phyloP scores from a whole-genome alignment of 73 alveolate genomes.

The Tetrahymena elliotti region DNA sequence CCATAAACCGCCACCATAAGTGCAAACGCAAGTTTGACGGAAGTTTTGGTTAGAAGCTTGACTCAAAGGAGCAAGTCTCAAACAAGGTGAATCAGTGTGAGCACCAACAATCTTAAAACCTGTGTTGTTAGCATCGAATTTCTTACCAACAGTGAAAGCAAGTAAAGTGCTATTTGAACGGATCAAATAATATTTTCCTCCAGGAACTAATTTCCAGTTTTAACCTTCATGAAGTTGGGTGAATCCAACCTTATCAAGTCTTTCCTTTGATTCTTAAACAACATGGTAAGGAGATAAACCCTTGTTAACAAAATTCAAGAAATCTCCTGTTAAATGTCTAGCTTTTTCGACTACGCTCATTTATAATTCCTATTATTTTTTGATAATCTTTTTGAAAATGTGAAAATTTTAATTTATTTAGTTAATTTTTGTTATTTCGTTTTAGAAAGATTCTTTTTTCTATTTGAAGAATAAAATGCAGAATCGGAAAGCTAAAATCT shows the following conservation, averaged over 20 bases:
- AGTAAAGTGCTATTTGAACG: slow-evolving; percentile 84
- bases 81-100: slow-evolving; percentile 96
- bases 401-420: neutral
- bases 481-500: neutral
- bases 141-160: slow-evolving; percentile 89
- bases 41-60: slow-evolving; percentile 70
- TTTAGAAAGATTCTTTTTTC: neutral
- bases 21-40: slow-evolving; percentile 74
- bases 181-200: slow-evolving; percentile 85
- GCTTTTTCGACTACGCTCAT: slow-evolving; percentile 37
- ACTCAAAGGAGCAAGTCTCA: slow-evolving; percentile 90
- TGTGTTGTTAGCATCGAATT: slow-evolving; percentile 49
- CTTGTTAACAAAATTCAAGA: slow-evolving; percentile 53
- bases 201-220: slow-evolving; percentile 83
- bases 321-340: slow-evolving; percentile 39
- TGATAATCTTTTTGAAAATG: neutral
- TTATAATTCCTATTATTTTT: neutral
- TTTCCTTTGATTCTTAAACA: slow-evolving; percentile 73
- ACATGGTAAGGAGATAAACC: slow-evolving; percentile 88
- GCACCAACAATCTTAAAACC: slow-evolving; percentile 89
- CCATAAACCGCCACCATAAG: slow-evolving; percentile 99
- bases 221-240: slow-evolving; percentile 78
- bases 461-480: neutral
- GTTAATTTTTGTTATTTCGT: neutral
- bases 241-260: slow-evolving; percentile 69